Base-by-base conservation (phyloP, 495 filamentous ascomycete genomes). In the Penicillium atrosanguineum region DNA sequence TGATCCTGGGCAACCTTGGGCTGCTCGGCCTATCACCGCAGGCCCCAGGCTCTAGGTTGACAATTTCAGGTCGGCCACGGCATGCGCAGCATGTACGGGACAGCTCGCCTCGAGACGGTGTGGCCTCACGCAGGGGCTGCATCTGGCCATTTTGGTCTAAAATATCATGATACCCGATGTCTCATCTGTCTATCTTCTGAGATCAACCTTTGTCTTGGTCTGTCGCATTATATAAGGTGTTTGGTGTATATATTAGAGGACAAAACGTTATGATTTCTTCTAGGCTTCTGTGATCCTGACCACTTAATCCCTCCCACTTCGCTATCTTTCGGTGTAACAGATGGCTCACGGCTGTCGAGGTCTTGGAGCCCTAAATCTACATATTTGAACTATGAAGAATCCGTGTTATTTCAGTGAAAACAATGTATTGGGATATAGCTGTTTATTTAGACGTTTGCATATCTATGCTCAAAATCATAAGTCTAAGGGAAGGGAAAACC, bases 81-180 rank as follows among this genome's bases (percentile, higher is more conserved):
- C 31, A 34, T 14, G 31, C 31, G 11, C 31, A 14, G 31, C 31
- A 34, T 8, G 12, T 34, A 12, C 11, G 31, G 31, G 31, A 34
- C 31, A 12, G 31, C 31, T 34, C 1, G 31, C 31, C 31, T 34
- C 31, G 31, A 34, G 31, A 34, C 8, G 31, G 31, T 34, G 31
- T 15, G 11, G 31, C 11, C 31, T 34, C 12, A 34, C 28, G 31
- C 31, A 34, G 31, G 31, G 31, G 31, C 31, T 15, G 31, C 31
- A 34, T 14, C 31, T 34, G 31, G 11, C 31, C 31, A 34, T 15
- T 12, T 34, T 14, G 31, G 31, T 34, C 31, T 34, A 34, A 34
- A 34, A 34, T 34, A 55, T 60, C 56, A 63, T 60, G 60, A 63
- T 63, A 63, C 60, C 60, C 60, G 53, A 50, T 49, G 45, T 63